Percentiles rank a stretch among this genome's conserved stretches.
phyloP scores from a whole-genome alignment of 352 stramenopile species.

The Peronospora tabacina region DNA sequence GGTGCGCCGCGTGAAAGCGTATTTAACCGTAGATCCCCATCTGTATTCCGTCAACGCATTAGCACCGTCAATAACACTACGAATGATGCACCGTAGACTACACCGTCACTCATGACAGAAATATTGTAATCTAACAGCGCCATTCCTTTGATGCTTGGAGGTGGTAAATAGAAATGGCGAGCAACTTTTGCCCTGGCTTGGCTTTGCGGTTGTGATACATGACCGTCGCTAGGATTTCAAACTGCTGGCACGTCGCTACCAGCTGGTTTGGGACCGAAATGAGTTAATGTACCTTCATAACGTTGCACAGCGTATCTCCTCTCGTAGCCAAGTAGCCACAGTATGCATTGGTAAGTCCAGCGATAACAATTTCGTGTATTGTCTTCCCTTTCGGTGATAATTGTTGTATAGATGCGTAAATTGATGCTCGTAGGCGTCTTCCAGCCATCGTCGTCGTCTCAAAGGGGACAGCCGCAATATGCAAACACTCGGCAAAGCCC shows the following conservation, averaged over 20 bases:
- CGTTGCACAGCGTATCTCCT: constrained; percentile 83
- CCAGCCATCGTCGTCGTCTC: constrained; percentile 83
- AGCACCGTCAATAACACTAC: constrained; percentile 37
- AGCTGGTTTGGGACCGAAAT: constrained; percentile 86
- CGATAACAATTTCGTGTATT: constrained; percentile 50
- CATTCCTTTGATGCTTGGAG: constrained; percentile 52
- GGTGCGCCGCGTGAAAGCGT: constrained; percentile 66
- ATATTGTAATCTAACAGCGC: constrained; percentile 69
- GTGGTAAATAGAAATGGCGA: constrained; percentile 13
- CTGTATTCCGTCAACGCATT: constrained; percentile 39
- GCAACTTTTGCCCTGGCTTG: constrained; percentile 1
- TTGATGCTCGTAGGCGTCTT: constrained; percentile 41
- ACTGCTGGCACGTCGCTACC: constrained; percentile 67
- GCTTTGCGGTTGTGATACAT: constrained; percentile 14
- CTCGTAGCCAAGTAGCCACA: constrained; percentile 79
- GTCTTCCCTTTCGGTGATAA: constrained; percentile 8
- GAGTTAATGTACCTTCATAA: constrained; percentile 86
- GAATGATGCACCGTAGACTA: constrained; percentile 38
- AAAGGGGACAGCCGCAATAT: constrained; percentile 70
- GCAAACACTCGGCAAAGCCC: constrained; percentile 42
- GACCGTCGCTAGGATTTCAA: constrained; percentile 46
- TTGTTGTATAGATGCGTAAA: constrained; percentile 28
- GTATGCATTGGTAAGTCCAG: constrained; percentile 77
- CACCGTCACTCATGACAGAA: constrained; percentile 60
- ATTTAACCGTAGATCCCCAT: constrained; percentile 45